Conservation (phyloP, 768 basidiomycete genomes). For the Hericium rajendrae region DNA sequence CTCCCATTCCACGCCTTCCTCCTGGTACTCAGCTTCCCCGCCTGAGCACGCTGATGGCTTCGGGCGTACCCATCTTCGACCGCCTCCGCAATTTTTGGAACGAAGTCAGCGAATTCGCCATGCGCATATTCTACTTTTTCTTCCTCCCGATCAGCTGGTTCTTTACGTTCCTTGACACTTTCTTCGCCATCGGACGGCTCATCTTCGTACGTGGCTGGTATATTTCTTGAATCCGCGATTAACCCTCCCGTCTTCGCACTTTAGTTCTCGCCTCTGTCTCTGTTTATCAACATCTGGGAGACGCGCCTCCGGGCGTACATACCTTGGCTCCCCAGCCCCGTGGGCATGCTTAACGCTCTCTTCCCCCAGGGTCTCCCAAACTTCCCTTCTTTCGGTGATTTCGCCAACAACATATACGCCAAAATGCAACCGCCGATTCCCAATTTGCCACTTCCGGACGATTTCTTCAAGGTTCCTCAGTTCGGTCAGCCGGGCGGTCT, state of each 20-base stretch:
- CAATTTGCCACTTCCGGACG: not conserved
- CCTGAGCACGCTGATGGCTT: not conserved
- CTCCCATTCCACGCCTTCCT: not conserved
- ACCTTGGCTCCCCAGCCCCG: conserved; percentile 12
- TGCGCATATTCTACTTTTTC: conserved; percentile 5
- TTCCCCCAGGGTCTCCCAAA: conserved; percentile 5
- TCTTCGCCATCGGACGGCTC: not conserved
- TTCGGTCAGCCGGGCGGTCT: no score
- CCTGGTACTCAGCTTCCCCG: not conserved
- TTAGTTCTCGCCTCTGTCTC: conserved; percentile 7
- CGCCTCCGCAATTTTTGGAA: not conserved
- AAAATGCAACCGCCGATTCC: not conserved
- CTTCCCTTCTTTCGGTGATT: not conserved
- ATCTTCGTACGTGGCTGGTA: conserved; percentile 1
- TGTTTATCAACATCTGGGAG: conserved; percentile 10
- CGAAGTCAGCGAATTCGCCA: not conserved
- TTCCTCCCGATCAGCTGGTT: conserved; percentile 10
- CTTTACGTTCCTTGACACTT: conserved; percentile 1
- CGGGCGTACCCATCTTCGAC: not conserved
- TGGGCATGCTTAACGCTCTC: not conserved
- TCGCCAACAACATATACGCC: not conserved
- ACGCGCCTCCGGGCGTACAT: not conserved
- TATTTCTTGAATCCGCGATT: not conserved
- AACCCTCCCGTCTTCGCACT: not conserved
- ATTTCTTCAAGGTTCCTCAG: not conserved